Percentiles rank a stretch among this genome's conserved stretches.
Conservation (phyloP, 352 stramenopile genomes). For the Phytopythium delawarense region DNA sequence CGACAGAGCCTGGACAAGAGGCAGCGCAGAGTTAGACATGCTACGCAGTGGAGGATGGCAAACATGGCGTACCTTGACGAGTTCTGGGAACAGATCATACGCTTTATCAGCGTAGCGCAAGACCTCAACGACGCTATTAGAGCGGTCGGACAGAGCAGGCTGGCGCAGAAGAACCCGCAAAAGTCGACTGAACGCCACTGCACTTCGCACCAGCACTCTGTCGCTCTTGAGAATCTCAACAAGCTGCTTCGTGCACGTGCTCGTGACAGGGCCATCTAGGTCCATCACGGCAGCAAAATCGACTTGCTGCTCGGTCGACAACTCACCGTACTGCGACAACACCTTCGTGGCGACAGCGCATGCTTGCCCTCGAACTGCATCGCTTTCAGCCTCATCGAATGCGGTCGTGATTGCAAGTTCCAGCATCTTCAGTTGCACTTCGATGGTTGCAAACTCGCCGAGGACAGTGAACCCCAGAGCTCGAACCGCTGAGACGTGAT, state of each 20-base stretch:
- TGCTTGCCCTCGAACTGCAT: constrained; percentile 47
- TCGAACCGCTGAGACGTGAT: constrained; percentile 43
- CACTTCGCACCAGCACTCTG: constrained; percentile 22
- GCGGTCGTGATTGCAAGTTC: constrained; percentile 48
- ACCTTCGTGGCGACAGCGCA: constrained; percentile 24
- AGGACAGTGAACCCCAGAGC: constrained; percentile 39
- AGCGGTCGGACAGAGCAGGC: constrained; percentile 14
- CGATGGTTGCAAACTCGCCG: constrained; percentile 4
- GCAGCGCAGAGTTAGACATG: not conserved
- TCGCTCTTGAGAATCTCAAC: constrained; percentile 20
- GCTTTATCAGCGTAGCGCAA: constrained; percentile 23
- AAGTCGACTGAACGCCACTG: constrained; percentile 22
- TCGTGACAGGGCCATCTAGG: not conserved
- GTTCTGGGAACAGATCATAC: constrained; percentile 26
- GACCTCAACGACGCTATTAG: constrained; percentile 26
- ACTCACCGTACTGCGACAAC: constrained; percentile 20
- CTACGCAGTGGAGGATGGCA: not conserved
- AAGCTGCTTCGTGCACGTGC: not conserved
- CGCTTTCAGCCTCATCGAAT: constrained; percentile 41
- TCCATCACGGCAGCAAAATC: not conserved
- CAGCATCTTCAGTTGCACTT: constrained; percentile 21
- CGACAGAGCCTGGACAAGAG: constrained; percentile 30
- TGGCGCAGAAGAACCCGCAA: constrained; percentile 29
- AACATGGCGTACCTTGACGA: constrained; percentile 32
- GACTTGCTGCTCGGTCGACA: not conserved